Evolutionary conservation across 73 alveolate genomes (phyloP), one percentile per base, ranked within the genome.

Genomic region (Paramecium sonneborni): DNA sequence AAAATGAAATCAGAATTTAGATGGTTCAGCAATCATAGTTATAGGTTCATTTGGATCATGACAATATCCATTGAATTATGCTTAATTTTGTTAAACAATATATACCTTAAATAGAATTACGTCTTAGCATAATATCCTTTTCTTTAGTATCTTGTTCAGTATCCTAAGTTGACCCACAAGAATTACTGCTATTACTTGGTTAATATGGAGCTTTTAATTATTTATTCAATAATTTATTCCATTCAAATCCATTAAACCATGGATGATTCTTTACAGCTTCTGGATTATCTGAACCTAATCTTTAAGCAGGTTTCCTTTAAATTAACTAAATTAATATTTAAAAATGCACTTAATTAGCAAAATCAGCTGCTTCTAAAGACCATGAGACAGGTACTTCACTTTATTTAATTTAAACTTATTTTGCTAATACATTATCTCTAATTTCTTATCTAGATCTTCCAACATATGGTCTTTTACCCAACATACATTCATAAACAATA

Each of bases 361-460:
- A 96, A 87, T 96, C 98, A 12, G 96, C 98, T 7, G 97, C 95
- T 84, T 96, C 97, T 24, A 94, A 24, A 21, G 96, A 62, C 98
- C 98, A 96, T 12, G 97, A 95, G 37, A 72, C 85, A 57, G 96
- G 96, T 8, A 68, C 32, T 26, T 93, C 96, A 48, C 41, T 76
- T 86, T 85, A 92, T 89, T 76, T 95, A 12, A 96, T 93, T 57
- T 92, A 57, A 41, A 92, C 97, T 92, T 96, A 95, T 72, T 92
- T 93, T 6, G 95, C 93, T 84, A 96, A 74, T 28, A 96, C 96
- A 86, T 96, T 72, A 57, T 96, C 99, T 85, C 97, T 92, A 57
- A 96, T 96, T 91, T 96, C 98, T 79, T 96, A 92, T 87, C 99
- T 94, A n/a, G 93, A 86, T 85, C 88, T 95, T 32, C 99, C 99